These are phyloP conservation scores for Candida krabiensis DNA, from an alignment of 805 yeast species.

Conservation along the genomic window DNA sequence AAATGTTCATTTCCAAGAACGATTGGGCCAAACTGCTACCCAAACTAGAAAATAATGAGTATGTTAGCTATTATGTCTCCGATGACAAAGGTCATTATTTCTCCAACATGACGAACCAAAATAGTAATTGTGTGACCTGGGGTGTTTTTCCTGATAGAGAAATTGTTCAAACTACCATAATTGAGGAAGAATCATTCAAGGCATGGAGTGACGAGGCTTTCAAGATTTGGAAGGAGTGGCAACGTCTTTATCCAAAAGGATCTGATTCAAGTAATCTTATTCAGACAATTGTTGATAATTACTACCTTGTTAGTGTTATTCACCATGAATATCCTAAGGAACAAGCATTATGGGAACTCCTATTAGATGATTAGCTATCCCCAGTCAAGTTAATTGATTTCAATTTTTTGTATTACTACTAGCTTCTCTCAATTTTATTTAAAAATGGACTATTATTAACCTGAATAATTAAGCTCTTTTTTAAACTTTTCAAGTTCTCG, in stretches of 20 bases:
- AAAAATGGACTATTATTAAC: slow-evolving; percentile 3
- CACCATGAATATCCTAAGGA: slow-evolving; percentile 81
- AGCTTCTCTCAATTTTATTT: too few relatives aligned
- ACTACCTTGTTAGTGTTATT: slow-evolving; percentile 78
- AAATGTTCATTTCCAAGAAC: slow-evolving; percentile 71
- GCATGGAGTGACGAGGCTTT: slow-evolving; percentile 98
- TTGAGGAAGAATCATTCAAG: slow-evolving; percentile 87
- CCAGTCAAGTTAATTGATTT: too few relatives aligned
- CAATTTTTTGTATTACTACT: too few relatives aligned
- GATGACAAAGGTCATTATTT: slow-evolving; percentile 57
- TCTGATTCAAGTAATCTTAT: slow-evolving; percentile 61
- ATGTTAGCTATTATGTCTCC: slow-evolving; percentile 74
- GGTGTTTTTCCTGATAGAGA: slow-evolving; percentile 93
- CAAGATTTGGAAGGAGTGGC: slow-evolving; percentile 91
- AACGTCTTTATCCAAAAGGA: slow-evolving; percentile 64
- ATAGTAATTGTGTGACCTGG: slow-evolving; percentile 92
- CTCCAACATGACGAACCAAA: slow-evolving; percentile 55
- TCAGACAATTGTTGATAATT: slow-evolving; percentile 57
- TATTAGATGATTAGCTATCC: slow-evolving; percentile 40
- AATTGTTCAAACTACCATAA: slow-evolving; percentile 86
- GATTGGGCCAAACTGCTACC: slow-evolving; percentile 67
- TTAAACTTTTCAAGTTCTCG: slow-evolving; percentile 41
- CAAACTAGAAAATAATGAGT: slow-evolving; percentile 46
- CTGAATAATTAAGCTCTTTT: slow-evolving; percentile 25
- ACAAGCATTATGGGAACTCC: slow-evolving; percentile 72